Evolutionary conservation across 345 rosid species (phyloP), one percentile per base, ranked within the genome.

Genomic region (Erysimum cheiranthoides): DNA sequence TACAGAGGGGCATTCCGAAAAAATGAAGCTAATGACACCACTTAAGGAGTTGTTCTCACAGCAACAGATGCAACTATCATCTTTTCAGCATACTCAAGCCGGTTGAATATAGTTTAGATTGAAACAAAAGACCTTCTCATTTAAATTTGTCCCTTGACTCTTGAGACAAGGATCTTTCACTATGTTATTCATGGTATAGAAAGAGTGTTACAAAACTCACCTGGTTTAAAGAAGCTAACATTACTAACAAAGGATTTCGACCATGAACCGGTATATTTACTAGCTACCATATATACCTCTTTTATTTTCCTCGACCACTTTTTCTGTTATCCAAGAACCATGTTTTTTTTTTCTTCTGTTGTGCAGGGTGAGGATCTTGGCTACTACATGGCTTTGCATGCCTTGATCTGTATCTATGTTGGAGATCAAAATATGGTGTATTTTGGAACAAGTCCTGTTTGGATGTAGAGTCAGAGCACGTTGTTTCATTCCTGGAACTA

Each of bases 191-290:
- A 54, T 28, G 79, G 77, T 49, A 70, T 69, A 2, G 71, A 45
- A 28, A 69, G 30, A 6, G 21, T 61, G 9, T 66, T 81, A 36
- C 75, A 45, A 17, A 74, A 71, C 49, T 74, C 77, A 34, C 67
- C 74, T 45, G 10, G 46, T 54, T 65, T 78, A 13, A 52, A 78
- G 60, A 66, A 61, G 60, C 66, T 81, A 35, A 73, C 53, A 2
- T 38, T 64, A 47, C 68, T 77, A 42, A 58, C 61, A 56, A 10
- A 5, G 4, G 17, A 25, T 27, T 4, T 21, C 25, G 25, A 6
- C 34, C 5, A 32, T 32, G 6, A 3, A 32, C 34, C n/a, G 34
- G 66, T 61, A 36, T 12, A 12, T 35, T 30, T n/a, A 5, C 17
- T n/a, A 3, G 3, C 25, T 21, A 32, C 34, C 34, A 43, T n/a